Percentiles rank a stretch among this genome's conserved stretches.
Evolutionary conservation across 805 yeast species (phyloP).

Genomic region (Ogataea nakhonphanomensis): DNA sequence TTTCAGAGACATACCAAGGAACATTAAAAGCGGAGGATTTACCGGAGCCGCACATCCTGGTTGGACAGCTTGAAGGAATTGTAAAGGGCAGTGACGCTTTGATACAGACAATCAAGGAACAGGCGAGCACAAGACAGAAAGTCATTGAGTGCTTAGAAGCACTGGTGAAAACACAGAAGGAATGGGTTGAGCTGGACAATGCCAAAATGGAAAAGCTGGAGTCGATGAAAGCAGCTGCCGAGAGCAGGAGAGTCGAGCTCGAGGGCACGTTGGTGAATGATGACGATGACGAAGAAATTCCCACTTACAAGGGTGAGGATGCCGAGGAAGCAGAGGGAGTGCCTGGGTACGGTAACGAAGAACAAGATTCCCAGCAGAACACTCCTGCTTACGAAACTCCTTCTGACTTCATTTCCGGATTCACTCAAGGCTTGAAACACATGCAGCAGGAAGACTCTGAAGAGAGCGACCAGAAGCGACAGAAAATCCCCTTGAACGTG

Average conservation of each 20-base stretch:
- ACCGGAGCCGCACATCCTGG: conserved; percentile 31
- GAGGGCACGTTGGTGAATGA: conserved; percentile 22
- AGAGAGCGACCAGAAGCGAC: conserved; percentile 3
- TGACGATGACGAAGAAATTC: conserved; percentile 18
- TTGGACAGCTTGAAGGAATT: conserved; percentile 23
- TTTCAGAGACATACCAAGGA: conserved; percentile 23
- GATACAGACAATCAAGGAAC: conserved; percentile 12
- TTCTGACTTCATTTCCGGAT: conserved; percentile 4
- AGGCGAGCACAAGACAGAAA: conserved; percentile 20
- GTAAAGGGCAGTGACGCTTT: conserved; percentile 13
- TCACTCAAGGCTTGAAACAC: conserved; percentile 3
- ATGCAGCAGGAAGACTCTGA: conserved; percentile 2
- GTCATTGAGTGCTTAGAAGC: conserved; percentile 26
- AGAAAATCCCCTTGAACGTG: conserved; percentile 12
- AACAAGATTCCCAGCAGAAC: conserved; percentile 5
- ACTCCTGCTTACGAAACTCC: conserved; percentile 3
- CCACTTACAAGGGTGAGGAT: conserved; percentile 4
- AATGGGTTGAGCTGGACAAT: conserved; percentile 29
- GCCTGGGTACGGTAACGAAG: conserved; percentile 5
- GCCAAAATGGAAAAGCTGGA: conserved; percentile 20
- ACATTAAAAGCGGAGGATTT: conserved; percentile 30
- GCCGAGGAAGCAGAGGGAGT: conserved; percentile 8
- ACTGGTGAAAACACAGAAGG: conserved; percentile 29
- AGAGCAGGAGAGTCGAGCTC: conserved; percentile 25
- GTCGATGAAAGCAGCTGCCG: conserved; percentile 16